Conservation (phyloP, 768 basidiomycete genomes). For the Tulasnella sp. region DNA sequence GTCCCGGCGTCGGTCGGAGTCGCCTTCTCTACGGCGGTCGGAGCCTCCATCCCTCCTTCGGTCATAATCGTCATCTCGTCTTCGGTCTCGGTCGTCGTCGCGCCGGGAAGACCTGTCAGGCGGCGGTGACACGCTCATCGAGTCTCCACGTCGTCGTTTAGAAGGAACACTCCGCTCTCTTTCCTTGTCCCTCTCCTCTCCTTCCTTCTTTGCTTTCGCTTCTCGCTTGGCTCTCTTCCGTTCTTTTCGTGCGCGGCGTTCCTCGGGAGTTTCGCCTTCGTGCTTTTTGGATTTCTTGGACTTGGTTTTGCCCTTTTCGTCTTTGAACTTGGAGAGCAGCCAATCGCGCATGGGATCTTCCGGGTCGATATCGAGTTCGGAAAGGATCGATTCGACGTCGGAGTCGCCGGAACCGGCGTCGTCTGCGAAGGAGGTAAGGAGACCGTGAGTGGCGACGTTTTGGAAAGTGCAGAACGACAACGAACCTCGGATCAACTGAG, state of each 20-base stretch:
- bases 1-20: background rate
- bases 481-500: constrained; percentile 53
- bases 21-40: background rate
- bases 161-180: background rate
- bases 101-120: constrained; percentile 5
- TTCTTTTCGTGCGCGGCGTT: constrained; percentile 62
- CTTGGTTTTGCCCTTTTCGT: constrained; percentile 43
- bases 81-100: background rate
- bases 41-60: background rate
- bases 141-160: background rate
- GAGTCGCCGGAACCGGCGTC: constrained; percentile 25
- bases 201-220: background rate
- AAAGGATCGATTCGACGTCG: constrained; percentile 47
- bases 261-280: constrained; percentile 56
- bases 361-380: constrained; percentile 68
- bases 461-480: constrained; percentile 10
- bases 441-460: background rate
- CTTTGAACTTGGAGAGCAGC: constrained; percentile 60
- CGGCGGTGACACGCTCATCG: constrained; percentile 3
- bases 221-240: constrained; percentile 41
- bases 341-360: constrained; percentile 99
- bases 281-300: constrained; percentile 48
- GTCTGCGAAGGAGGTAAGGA: constrained; percentile 28
- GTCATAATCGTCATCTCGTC: background rate
- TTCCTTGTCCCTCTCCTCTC: background rate